Conservation (phyloP, 768 basidiomycete species). For the Filobasidium floriforme region DNA sequence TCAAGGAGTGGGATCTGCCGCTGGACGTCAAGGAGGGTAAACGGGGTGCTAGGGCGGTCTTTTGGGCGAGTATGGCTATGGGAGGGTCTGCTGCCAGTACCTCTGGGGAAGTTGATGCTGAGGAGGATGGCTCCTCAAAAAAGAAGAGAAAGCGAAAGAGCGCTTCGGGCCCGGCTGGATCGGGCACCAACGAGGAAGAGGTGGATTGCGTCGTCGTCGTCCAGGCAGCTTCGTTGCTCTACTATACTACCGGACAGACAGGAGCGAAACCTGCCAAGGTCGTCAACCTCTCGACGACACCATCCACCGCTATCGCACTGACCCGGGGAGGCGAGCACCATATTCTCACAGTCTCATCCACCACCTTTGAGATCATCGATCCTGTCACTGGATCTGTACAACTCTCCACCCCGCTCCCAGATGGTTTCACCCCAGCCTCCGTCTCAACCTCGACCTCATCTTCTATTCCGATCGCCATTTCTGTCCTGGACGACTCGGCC, state of each 20-base stretch:
- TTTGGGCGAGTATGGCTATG: conserved; percentile 12
- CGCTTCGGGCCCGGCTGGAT: conserved; percentile 1
- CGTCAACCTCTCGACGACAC: conserved; percentile 26
- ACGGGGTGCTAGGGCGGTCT: conserved; percentile 6
- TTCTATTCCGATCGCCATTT: conserved; percentile 21
- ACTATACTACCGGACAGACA: conserved; percentile 3
- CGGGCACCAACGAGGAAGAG: conserved; percentile 6
- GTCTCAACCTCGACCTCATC: conserved; percentile 23
- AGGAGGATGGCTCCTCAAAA: conserved; percentile 4
- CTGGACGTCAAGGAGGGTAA: conserved; percentile 19
- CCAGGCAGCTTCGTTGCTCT: conserved; percentile 9
- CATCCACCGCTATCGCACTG: conserved; percentile 14
- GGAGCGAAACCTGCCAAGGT: conserved; percentile 18
- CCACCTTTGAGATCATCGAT: conserved; percentile 10
- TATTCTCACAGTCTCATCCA: conserved; percentile 7
- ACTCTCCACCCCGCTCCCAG: conserved; percentile 30
- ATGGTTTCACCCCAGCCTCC: conserved; percentile 29
- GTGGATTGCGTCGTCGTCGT: conserved; percentile 24
- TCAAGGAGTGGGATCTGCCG: conserved; percentile 39
- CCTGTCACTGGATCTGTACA: conserved; percentile 29
- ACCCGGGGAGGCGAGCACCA: background rate
- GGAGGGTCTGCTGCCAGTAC: conserved; percentile 1
- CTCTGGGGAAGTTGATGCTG: conserved; percentile 1
- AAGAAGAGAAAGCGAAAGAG: conserved; percentile 15
- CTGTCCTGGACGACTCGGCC: conserved; percentile 22